A percentile compares a stretch with the other conserved stretches of the same genome.
These are phyloP conservation scores for Hyphodiscus sp. DNA, from an alignment of 2,329 filamentous ascomycete genomes.

Conservation along the genomic window DNA sequence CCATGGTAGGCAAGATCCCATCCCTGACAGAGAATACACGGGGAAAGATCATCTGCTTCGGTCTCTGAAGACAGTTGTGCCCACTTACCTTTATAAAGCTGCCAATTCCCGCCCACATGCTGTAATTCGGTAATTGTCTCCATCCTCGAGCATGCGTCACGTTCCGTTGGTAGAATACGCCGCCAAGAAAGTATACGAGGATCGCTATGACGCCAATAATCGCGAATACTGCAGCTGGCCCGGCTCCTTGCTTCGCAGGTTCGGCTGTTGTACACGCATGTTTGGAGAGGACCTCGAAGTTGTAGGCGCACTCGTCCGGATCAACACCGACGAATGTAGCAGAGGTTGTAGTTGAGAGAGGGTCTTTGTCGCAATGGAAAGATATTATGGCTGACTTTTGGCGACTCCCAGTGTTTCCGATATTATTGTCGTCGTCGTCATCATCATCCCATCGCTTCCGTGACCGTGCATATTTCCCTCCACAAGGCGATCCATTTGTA, in stretches of 20 bases:
- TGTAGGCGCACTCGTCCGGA: slow-evolving; percentile 87
- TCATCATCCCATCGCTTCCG: slow-evolving; percentile 27
- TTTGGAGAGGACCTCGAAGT: slow-evolving; percentile 84
- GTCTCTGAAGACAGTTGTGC: slow-evolving; percentile 24
- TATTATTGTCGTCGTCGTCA: slow-evolving; percentile 29
- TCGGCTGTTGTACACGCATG: slow-evolving; percentile 68
- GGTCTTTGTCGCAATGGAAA: slow-evolving; percentile 85
- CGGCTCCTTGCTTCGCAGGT: slow-evolving; percentile 64
- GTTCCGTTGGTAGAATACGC: slow-evolving; percentile 90
- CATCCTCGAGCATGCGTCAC: slow-evolving; percentile 92
- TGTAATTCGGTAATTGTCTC: slow-evolving; percentile 92
- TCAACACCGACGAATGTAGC: slow-evolving; percentile 79
- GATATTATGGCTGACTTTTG: slow-evolving; percentile 83
- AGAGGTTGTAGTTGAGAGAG: slow-evolving; percentile 57
- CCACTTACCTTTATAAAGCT: slow-evolving; percentile 69
- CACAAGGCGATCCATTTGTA: slow-evolving; percentile 69
- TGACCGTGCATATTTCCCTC: slow-evolving; percentile 30
- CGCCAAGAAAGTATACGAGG: slow-evolving; percentile 83
- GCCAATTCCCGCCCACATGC: slow-evolving; percentile 83
- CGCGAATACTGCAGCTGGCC: slow-evolving; percentile 74
- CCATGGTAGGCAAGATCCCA: slow-evolving; percentile 28
- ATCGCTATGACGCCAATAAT: slow-evolving; percentile 75
- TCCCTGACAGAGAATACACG: slow-evolving; percentile 28
- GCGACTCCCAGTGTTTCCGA: slow-evolving; percentile 31
- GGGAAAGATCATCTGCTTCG: slow-evolving; percentile 22